Conservation (phyloP, 1,139 yeast genomes). For the Hyphopichia khmerensis region DNA sequence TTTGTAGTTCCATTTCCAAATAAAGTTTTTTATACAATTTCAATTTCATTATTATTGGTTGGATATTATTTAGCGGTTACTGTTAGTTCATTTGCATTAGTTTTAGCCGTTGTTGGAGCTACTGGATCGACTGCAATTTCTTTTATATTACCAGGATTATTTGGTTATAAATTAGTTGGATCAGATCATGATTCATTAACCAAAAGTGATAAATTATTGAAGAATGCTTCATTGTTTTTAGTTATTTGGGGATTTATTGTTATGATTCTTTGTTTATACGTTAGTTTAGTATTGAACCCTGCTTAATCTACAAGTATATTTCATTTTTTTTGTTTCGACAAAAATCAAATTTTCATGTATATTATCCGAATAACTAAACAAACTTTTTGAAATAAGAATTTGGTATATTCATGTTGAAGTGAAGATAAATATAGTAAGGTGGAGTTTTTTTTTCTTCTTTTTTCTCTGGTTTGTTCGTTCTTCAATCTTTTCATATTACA, state of each 20-base stretch:
- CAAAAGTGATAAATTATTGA: conserved; percentile 22
- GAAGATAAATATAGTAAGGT: no score
- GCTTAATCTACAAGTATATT: neutral
- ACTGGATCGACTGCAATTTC: conserved; percentile 63
- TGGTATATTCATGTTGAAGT: no score
- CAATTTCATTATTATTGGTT: conserved; percentile 40
- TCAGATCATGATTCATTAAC: conserved; percentile 26
- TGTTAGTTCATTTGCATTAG: conserved; percentile 53
- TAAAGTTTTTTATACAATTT: conserved; percentile 45
- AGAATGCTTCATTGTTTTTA: conserved; percentile 28
- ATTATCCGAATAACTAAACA: no score
- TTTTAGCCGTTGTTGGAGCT: conserved; percentile 58
- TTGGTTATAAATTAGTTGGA: conserved; percentile 51
- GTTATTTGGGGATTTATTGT: conserved; percentile 43
- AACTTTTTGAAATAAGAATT: no score
- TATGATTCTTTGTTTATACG: conserved; percentile 41
- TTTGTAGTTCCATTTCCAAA: conserved; percentile 52
- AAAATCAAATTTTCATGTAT: no score
- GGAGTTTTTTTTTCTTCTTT: no score
- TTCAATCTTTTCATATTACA: no score
- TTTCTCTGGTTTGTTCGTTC: no score
- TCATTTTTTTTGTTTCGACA: no score
- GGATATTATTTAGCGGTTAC: conserved; percentile 48
- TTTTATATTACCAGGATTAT: conserved; percentile 58
- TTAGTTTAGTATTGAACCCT: conserved; percentile 19